Conservation (phyloP, 345 rosid species). For the Brassica napus region Da-Ae NC_063445.1:38037001-38037500, state of each 20-base stretch:
- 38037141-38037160: neutral
- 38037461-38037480: too few species aligned
- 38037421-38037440: too few species aligned
- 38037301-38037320: neutral
- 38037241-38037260: neutral
- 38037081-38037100: neutral
- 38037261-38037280: conserved; percentile 20
- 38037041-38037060: neutral
- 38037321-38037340: neutral
- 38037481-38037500: too few species aligned
- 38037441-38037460: too few species aligned
- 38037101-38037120: neutral
- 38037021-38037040: neutral
- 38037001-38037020: neutral
- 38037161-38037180: neutral
- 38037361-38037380: too few species aligned
- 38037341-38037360: too few species aligned
- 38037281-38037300: conserved; percentile 13
- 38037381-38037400: too few species aligned
- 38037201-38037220: conserved; percentile 7
- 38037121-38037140: neutral
- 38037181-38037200: neutral
- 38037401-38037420: too few species aligned
- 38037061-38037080: neutral
- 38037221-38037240: conserved; percentile 10